Percentiles rank a stretch among this genome's conserved stretches.
These are phyloP conservation scores for Plasmodium knowlesi DNA, from an alignment of 169 alveolate genomes.

Conservation along the genomic window DNA sequence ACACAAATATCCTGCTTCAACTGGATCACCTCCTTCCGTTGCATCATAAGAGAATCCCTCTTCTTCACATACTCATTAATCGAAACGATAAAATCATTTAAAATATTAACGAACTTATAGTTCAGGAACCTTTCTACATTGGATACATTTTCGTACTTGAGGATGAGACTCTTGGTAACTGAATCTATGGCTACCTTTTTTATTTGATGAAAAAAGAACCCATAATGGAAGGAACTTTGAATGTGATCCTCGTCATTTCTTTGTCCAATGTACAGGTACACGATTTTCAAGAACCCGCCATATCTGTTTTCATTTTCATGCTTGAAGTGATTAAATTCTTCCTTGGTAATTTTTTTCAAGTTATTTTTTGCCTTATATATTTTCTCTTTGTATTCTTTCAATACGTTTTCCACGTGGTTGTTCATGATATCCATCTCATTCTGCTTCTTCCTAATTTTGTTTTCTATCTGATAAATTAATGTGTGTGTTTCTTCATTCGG, in stretches of 20 bases:
- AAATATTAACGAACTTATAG: not conserved
- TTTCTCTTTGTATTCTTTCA: not conserved
- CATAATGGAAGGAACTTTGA: constrained; percentile 8
- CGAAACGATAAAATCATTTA: constrained; percentile 11
- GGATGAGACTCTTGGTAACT: constrained; percentile 20
- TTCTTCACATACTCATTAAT: constrained; percentile 42
- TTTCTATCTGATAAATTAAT: not conserved
- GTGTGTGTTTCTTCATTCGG: not conserved
- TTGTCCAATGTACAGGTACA: constrained; percentile 29
- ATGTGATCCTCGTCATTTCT: constrained; percentile 10
- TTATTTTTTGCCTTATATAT: constrained; percentile 4
- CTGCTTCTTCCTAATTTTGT: not conserved
- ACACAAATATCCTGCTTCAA: not conserved
- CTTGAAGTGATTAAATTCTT: constrained; percentile 34
- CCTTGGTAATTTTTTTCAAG: constrained; percentile 19
- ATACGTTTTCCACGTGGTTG: not conserved
- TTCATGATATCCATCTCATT: not conserved
- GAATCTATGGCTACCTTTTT: not conserved
- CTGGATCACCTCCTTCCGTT: not conserved
- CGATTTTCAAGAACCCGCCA: constrained; percentile 41
- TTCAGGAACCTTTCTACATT: constrained; percentile 42
- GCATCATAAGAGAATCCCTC: not conserved
- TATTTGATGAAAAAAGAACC: not conserved
- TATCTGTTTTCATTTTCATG: constrained; percentile 8
- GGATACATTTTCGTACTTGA: constrained; percentile 49